These are phyloP conservation scores for Eucalyptus marginata DNA, from an alignment of 345 rosid genomes.

Conservation along the genomic window DNA sequence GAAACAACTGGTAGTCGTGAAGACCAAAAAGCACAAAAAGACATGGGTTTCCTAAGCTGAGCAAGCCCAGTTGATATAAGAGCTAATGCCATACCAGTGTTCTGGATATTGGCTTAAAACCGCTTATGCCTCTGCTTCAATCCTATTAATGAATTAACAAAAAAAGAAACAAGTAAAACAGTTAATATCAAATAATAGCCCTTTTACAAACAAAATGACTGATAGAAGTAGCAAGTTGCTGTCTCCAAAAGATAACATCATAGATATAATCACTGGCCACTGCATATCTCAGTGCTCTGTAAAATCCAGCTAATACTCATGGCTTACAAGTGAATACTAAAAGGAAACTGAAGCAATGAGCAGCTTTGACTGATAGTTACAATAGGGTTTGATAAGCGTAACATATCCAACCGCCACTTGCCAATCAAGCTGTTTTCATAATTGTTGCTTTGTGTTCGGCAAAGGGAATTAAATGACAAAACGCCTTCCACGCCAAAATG, in stretches of 20 bases:
- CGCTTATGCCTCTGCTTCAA: background rate
- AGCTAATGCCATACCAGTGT: background rate
- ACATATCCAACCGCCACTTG: background rate
- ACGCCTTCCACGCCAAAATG: background rate
- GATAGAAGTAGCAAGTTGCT: background rate
- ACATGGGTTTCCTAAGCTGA: background rate
- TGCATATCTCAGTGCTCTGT: background rate
- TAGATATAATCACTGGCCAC: background rate
- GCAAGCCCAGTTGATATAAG: background rate
- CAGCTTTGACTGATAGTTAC: background rate
- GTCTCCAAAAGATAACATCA: background rate
- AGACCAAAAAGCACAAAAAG: background rate
- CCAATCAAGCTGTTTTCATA: background rate
- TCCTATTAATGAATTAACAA: background rate
- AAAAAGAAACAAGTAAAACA: background rate
- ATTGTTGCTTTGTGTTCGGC: background rate
- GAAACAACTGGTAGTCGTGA: background rate
- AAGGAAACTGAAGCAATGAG: background rate
- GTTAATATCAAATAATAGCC: background rate
- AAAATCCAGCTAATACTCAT: background rate
- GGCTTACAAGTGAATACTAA: background rate
- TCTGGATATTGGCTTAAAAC: background rate
- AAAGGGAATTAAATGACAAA: background rate
- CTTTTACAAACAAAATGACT: background rate
- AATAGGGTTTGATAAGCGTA: too few relatives aligned